Evolutionary conservation across 768 basidiomycete species (phyloP), one percentile per base, ranked within the genome.

Genomic region (Omphalotus guepiniiformis): DNA sequence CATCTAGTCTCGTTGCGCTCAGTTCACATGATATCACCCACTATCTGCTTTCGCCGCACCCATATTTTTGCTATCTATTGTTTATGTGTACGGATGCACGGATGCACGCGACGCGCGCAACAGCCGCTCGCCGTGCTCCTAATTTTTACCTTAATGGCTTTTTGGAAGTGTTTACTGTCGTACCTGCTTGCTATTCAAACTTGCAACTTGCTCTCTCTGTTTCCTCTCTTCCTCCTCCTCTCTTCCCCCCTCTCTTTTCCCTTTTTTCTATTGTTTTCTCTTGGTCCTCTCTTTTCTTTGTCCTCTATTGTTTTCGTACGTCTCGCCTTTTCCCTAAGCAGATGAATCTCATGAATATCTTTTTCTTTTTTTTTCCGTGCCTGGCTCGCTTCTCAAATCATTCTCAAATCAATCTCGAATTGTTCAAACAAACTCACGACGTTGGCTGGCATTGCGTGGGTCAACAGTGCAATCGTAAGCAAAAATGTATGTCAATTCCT

Each of bases 401-500:
- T 44, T 55, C 55, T 49, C 53, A 52, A 37, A 23, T 37, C 7
- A 13, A 25, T 23, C 26, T 27, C 29, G 12, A n/a, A 28, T 22
- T 22, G 25, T 18, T 27, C 19, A 12, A 26, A 34, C 28, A 19
- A 30, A 19, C 27, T 43, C 12, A 26, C 25, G 7, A 12, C 9
- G 2, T n/a, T 26, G 16, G 23, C 26, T 47, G 32, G 4, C 11
- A 26, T 38, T 38, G 12, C 19, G 4, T 19, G 8, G 7, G 7
- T 39, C 27, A 26, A 55, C 62, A 85, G 83, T 63, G 70, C 82
- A 47, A 77, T 85, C 54, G 77, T 85, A 56, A 83, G 77, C 73
- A 81, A 75, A 57, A 85, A 83, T 52, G 83, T 85, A 67, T 71
- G 83, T 82, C 4, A 37, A 9, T 12, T 21, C 26, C 36, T 27